Evolutionary conservation across 1,139 yeast species (phyloP).

Genomic region (Suhomyces guaymorum): DNA sequence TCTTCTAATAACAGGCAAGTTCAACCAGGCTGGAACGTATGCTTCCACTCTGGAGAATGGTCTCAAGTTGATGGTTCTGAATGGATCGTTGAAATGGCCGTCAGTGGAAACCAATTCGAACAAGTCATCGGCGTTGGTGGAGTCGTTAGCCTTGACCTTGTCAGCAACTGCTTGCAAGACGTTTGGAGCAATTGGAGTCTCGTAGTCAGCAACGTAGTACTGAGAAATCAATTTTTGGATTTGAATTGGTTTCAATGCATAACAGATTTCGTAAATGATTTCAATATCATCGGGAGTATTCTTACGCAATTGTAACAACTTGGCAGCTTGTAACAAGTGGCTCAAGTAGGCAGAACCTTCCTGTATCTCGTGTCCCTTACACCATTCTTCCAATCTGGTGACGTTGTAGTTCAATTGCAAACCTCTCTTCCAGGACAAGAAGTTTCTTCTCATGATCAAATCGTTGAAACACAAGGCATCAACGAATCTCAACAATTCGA

Average conservation of each 20-base stretch:
- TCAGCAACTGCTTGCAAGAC: conserved; percentile 84
- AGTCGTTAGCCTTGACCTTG: conserved; percentile 68
- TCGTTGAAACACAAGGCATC: conserved; percentile 97
- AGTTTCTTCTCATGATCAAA: conserved; percentile 90
- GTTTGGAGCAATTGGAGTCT: conserved; percentile 85
- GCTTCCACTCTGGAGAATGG: conserved; percentile 91
- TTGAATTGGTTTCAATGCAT: conserved; percentile 90
- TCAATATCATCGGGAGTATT: conserved; percentile 88
- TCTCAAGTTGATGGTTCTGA: conserved; percentile 81
- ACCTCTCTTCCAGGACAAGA: conserved; percentile 97
- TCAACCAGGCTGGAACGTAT: conserved; percentile 93
- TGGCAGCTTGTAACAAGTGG: conserved; percentile 92
- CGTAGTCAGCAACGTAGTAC: conserved; percentile 92
- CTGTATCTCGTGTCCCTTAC: conserved; percentile 89
- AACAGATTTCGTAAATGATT: conserved; percentile 91
- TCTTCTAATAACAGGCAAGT: conserved; percentile 83
- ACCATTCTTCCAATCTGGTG: conserved; percentile 97
- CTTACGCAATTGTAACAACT: conserved; percentile 87
- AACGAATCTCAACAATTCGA: conserved; percentile 80
- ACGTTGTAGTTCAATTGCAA: conserved; percentile 94
- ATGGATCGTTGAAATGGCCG: conserved; percentile 87
- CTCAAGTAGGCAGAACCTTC: conserved; percentile 88
- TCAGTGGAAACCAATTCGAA: conserved; percentile 69
- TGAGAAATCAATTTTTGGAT: conserved; percentile 89
- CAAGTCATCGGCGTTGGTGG: conserved; percentile 60